A percentile compares a stretch with the other conserved stretches of the same genome.
These are phyloP conservation scores for Ophiostoma tasmaniense DNA, from an alignment of 2,329 filamentous ascomycete genomes.

Conservation along the genomic window DNA sequence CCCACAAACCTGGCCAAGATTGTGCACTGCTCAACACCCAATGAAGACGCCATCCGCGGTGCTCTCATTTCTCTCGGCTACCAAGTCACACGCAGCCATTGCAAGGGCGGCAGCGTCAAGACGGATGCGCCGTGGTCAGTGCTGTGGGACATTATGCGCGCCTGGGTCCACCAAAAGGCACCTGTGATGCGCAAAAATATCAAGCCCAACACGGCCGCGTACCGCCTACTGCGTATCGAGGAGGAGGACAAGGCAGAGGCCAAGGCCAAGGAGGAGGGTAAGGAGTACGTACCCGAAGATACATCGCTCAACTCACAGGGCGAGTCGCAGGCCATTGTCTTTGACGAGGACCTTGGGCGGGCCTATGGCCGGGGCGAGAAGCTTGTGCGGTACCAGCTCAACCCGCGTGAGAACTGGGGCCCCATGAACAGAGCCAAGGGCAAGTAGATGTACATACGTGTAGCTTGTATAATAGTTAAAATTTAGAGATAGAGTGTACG, in stretches of 20 bases:
- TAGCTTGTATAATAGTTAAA: not conserved
- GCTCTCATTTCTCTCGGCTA: conserved; percentile 77
- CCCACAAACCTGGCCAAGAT: conserved; percentile 66
- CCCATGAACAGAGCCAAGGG: conserved; percentile 58
- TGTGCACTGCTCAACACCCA: conserved; percentile 69
- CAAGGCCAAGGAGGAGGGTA: conserved; percentile 19
- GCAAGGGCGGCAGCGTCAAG: conserved; percentile 81
- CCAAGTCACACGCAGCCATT: conserved; percentile 75
- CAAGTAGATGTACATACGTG: conserved; percentile 32
- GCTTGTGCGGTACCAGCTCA: conserved; percentile 79
- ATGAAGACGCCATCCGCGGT: conserved; percentile 70
- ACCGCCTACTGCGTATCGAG: conserved; percentile 52
- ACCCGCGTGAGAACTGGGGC: conserved; percentile 89
- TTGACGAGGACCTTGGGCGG: conserved; percentile 71
- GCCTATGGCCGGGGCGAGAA: conserved; percentile 55
- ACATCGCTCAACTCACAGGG: conserved; percentile 23
- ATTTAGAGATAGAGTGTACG: not conserved
- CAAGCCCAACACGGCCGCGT: conserved; percentile 61
- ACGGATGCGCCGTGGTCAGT: conserved; percentile 86
- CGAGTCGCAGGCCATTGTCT: conserved; percentile 41
- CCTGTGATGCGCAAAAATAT: conserved; percentile 65
- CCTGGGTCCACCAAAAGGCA: conserved; percentile 75
- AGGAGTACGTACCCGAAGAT: conserved; percentile 12
- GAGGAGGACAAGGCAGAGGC: conserved; percentile 12
- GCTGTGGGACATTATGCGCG: conserved; percentile 87